These are phyloP conservation scores for Aegilops longissima DNA, from an alignment of 176 grass and related monocot genomes.

Conservation along the genomic window DNA sequence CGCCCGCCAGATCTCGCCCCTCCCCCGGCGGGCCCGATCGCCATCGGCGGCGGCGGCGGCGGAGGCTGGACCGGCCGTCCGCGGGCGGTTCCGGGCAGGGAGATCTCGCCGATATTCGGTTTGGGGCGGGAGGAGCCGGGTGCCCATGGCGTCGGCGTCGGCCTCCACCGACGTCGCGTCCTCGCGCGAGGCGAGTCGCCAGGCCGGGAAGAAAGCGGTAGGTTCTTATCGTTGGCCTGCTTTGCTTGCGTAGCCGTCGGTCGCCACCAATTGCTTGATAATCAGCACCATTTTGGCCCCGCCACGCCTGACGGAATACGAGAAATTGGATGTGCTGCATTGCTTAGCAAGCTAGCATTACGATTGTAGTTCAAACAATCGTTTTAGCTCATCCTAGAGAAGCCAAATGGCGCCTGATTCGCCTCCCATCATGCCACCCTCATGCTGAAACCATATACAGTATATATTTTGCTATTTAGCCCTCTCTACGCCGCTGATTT, in stretches of 20 bases:
- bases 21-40: slow-evolving; percentile 34
- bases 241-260: neutral
- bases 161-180: slow-evolving; percentile 29
- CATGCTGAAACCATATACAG: neutral
- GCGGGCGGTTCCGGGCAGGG: slow-evolving; percentile 5
- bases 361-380: neutral
- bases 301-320: neutral
- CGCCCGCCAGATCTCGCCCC: slow-evolving; percentile 46
- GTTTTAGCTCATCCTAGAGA: neutral
- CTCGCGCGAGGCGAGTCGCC: slow-evolving; percentile 78
- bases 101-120: slow-evolving; percentile 40
- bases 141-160: slow-evolving; percentile 71
- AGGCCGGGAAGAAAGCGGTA: slow-evolving; percentile 96
- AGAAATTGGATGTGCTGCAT: neutral
- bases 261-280: neutral
- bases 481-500: neutral
- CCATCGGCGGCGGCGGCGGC: slow-evolving; percentile 51
- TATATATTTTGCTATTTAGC: neutral
- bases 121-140: slow-evolving; percentile 31
- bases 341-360: neutral
- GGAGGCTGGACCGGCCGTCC: slow-evolving; percentile 19
- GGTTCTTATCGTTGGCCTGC: neutral
- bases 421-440: neutral
- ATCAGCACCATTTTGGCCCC: neutral
- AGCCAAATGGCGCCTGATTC: slow-evolving; percentile 16